Evolutionary conservation across 2,329 filamentous ascomycete species (phyloP), one percentile per base, ranked within the genome.

Genomic region (Aquanectria penicillioides): DNA sequence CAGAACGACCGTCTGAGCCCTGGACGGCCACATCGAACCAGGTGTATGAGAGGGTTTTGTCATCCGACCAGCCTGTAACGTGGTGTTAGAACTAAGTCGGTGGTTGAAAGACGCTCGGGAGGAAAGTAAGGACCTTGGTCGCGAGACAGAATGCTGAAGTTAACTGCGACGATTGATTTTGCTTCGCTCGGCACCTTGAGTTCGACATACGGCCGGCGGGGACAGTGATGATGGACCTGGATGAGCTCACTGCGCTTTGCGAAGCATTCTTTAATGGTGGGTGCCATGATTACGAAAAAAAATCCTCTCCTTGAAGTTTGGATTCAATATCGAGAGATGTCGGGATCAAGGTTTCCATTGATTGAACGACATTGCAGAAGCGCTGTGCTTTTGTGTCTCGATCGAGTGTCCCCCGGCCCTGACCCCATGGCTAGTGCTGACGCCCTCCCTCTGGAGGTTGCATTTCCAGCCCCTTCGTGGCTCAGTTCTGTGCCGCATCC

Each of bases 1-100:
- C 57, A 15, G 60, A 54, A 1, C 64, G 60, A 5, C 64, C 61
- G 20, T 66, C 61, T 0, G 63, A 57, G 0, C 64, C 60, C 1
- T 59, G 56, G 5, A 62, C 64, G 5, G 52, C 53, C 0, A 63
- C 61, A 4, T 66, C 63, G 4, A 65, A 66, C 64, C 64, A 66
- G 1, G 64, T 66, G 12, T 25, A 66, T 0, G 64, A 66, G 3
- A 26, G 36, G 18, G 59, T 55, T 6, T 57, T 37, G 11, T 20
- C 46, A 4, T 64, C 62, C 3, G 64, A 61, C 64, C 63, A 66
- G 1, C 64, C 64, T 66, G 12, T 17, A 5, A 31, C 3, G 3
- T 18, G 3, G 6, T 46, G 11, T n/a, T 4, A 5, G 0, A 2
- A 8, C 11, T 2, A 1, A 44, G 4, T n/a, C n/a, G n/a, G 28